A percentile compares a stretch with the other conserved stretches of the same genome.
Conservation (phyloP, 2,329 filamentous ascomycete species). For the Pseudogymnoascus sp. region DNA sequence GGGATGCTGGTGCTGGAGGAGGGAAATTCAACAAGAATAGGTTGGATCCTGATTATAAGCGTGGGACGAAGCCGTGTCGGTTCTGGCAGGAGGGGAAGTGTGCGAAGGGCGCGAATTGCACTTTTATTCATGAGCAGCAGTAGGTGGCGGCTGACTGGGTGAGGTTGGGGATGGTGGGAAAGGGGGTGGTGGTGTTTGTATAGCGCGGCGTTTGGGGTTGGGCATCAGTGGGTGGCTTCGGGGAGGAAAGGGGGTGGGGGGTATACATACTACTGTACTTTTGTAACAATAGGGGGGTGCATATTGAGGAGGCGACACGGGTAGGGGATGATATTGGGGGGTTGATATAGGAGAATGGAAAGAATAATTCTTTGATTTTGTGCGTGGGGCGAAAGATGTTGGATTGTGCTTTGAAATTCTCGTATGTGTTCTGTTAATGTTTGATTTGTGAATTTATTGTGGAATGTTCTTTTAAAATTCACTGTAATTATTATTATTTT, state of each 20-base stretch:
- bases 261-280: neutral
- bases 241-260: neutral
- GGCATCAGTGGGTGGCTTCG: neutral
- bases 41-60: conserved; percentile 38
- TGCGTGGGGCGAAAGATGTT: too few relatives aligned
- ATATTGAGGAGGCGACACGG: neutral
- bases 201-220: neutral
- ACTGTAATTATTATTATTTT: too few relatives aligned
- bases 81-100: conserved; percentile 67
- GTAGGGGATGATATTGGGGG: neutral
- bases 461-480: too few relatives aligned
- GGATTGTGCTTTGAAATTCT: too few relatives aligned
- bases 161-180: too few relatives aligned
- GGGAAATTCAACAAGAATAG: conserved; percentile 27
- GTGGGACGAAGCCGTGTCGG: conserved; percentile 60
- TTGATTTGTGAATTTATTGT: too few relatives aligned
- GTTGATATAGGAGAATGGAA: neutral
- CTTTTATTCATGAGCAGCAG: conserved; percentile 58
- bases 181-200: neutral
- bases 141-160: neutral
- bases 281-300: neutral
- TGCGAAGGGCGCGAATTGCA: conserved; percentile 65
- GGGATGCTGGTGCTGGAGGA: neutral
- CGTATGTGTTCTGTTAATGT: too few relatives aligned
- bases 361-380: neutral